A percentile compares a stretch with the other conserved stretches of the same genome.
These are phyloP conservation scores for Cadophora malorum DNA, from an alignment of 2,329 filamentous ascomycete species.

Conservation along the genomic window DNA sequence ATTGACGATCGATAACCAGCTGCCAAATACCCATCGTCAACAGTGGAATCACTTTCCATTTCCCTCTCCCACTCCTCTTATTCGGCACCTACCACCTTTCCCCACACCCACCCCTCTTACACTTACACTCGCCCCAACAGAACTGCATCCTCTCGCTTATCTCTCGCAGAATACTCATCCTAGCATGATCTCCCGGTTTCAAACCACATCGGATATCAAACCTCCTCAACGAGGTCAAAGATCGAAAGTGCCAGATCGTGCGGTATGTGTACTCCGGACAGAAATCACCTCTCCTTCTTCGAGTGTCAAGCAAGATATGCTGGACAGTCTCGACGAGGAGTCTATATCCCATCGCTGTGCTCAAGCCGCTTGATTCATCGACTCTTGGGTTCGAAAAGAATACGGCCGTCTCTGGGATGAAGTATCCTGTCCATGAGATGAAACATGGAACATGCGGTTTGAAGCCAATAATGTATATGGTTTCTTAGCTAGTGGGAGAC, in stretches of 20 bases:
- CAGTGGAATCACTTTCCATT: background rate
- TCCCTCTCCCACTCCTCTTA: conserved; percentile 1
- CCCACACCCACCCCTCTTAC: background rate
- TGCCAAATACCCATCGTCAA: background rate
- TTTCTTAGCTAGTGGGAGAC: background rate
- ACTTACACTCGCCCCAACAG: background rate
- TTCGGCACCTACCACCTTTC: conserved; percentile 9
- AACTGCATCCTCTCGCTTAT: background rate
- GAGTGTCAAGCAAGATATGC: background rate
- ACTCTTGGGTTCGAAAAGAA: background rate
- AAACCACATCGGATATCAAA: background rate
- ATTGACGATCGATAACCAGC: background rate
- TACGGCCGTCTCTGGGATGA: background rate
- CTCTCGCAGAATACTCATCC: background rate
- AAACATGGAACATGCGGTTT: background rate
- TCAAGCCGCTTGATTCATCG: background rate
- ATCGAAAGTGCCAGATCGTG: background rate
- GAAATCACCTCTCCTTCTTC: no score
- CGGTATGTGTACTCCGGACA: no score
- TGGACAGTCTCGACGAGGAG: background rate
- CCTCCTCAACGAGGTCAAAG: background rate
- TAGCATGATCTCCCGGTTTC: background rate
- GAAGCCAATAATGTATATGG: background rate
- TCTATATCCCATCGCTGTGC: background rate
- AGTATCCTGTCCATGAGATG: background rate